A percentile compares a stretch with the other conserved stretches of the same genome.
These are phyloP conservation scores for Pseudogymnoascus sp. DNA, from an alignment of 2,329 filamentous ascomycete species.

Conservation along the genomic window DNA sequence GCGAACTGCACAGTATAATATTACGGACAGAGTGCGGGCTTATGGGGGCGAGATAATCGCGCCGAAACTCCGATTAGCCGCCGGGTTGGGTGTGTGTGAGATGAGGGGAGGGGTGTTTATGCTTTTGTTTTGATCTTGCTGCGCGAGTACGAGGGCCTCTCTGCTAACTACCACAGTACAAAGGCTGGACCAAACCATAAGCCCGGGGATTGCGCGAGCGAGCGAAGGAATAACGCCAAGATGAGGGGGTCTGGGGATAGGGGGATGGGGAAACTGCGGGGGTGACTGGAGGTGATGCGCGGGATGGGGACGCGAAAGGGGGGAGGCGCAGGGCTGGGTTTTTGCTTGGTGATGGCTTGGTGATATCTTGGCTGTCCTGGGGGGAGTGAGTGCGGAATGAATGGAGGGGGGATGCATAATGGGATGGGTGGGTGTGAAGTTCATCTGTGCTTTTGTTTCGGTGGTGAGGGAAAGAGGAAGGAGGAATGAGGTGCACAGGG, in stretches of 20 bases:
- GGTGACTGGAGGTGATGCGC: neutral
- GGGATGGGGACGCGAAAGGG: neutral
- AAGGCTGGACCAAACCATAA: neutral
- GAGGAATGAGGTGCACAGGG: constrained; percentile 1
- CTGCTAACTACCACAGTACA: neutral
- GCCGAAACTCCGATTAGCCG: neutral
- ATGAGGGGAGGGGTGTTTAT: neutral
- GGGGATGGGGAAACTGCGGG: neutral
- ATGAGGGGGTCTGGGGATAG: neutral
- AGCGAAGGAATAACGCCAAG: constrained; percentile 1
- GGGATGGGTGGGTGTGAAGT: neutral
- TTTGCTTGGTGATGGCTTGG: neutral
- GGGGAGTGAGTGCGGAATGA: neutral
- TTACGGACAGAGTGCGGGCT: no score
- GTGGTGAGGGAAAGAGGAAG: neutral
- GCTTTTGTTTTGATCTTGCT: neutral
- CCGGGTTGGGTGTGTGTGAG: neutral
- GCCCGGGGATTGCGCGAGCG: neutral
- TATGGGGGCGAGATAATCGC: neutral
- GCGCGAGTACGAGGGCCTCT: neutral
- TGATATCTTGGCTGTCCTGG: neutral
- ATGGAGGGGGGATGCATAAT: neutral
- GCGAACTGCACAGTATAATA: no score
- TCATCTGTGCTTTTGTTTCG: neutral
- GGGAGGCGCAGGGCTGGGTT: constrained; percentile 1